A percentile compares a stretch with the other conserved stretches of the same genome.
phyloP scores from a whole-genome alignment of 768 basidiomycete genomes.

The Ramaria sp. region DNA sequence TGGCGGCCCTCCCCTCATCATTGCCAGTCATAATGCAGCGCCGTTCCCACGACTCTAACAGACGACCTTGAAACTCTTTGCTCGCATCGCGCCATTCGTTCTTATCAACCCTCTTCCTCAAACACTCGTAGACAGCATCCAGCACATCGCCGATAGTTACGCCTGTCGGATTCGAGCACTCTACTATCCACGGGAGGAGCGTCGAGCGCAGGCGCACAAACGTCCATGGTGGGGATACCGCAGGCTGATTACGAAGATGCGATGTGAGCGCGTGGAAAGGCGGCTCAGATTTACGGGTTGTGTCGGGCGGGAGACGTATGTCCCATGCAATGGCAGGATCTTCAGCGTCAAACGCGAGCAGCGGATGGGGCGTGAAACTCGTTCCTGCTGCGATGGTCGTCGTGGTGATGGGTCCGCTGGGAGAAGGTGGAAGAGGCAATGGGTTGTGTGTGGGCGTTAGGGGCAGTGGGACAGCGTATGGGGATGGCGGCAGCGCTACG shows the following conservation, averaged over 20 bases:
- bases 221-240: slow-evolving; percentile 7
- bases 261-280: neutral
- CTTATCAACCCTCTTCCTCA: neutral
- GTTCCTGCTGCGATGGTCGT: neutral
- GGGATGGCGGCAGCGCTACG: slow-evolving; percentile 6
- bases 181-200: slow-evolving; percentile 4
- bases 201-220: slow-evolving; percentile 3
- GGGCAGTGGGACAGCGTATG: neutral
- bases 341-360: slow-evolving; percentile 3
- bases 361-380: neutral
- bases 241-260: neutral
- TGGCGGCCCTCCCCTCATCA: neutral
- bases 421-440: neutral
- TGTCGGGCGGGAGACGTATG: neutral
- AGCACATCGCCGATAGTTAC: slow-evolving; percentile 4
- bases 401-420: neutral
- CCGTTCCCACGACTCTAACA: slow-evolving; percentile 4
- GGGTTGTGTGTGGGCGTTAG: neutral
- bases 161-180: neutral
- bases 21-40: neutral
- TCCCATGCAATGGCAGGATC: slow-evolving; percentile 5
- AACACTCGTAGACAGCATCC: neutral
- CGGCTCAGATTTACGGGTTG: neutral
- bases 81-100: neutral
- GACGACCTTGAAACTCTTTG: neutral